Percentiles rank a stretch among this genome's conserved stretches.
Conservation (phyloP, 768 basidiomycete species). For the Dendrothele bispora region DNA sequence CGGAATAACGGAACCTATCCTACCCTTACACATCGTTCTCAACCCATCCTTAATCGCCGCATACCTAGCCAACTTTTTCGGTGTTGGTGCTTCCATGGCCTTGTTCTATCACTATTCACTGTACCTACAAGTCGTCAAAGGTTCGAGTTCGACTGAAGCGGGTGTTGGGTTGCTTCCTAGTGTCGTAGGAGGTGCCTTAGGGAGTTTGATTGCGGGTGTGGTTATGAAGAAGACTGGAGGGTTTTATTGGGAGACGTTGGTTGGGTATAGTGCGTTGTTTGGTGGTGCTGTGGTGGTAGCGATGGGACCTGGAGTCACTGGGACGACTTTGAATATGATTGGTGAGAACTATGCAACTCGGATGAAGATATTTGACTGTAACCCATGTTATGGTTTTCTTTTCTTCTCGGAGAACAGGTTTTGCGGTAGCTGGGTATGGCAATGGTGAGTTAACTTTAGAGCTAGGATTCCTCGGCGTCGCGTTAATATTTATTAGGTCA, state of each 20-base stretch:
- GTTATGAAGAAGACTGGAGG: conserved; percentile 59
- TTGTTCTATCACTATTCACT: conserved; percentile 55
- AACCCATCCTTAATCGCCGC: conserved; percentile 49
- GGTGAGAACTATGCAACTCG: conserved; percentile 29
- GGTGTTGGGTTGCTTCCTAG: conserved; percentile 53
- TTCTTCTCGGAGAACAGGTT: conserved; percentile 28
- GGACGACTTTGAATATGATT: too few relatives aligned
- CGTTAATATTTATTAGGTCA: too few relatives aligned
- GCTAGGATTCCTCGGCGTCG: neutral
- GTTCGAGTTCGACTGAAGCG: conserved; percentile 45
- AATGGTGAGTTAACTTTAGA: conserved; percentile 24
- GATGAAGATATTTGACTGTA: neutral
- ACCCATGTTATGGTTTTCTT: too few relatives aligned
- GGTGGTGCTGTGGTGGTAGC: conserved; percentile 40
- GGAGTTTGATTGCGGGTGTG: conserved; percentile 52
- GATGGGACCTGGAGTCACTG: too few relatives aligned
- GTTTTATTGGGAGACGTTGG: conserved; percentile 52
- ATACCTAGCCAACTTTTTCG: conserved; percentile 63
- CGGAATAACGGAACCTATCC: conserved; percentile 61
- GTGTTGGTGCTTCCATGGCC: conserved; percentile 41
- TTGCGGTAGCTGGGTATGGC: conserved; percentile 36
- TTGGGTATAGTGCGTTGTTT: conserved; percentile 37
- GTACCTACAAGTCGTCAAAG: conserved; percentile 58
- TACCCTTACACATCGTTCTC: conserved; percentile 52
- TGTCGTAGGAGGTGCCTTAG: conserved; percentile 44